Evolutionary conservation across 2,329 filamentous ascomycete genomes (phyloP), one percentile per base, ranked within the genome.

Genomic region (Alternaria metachromatica): DNA sequence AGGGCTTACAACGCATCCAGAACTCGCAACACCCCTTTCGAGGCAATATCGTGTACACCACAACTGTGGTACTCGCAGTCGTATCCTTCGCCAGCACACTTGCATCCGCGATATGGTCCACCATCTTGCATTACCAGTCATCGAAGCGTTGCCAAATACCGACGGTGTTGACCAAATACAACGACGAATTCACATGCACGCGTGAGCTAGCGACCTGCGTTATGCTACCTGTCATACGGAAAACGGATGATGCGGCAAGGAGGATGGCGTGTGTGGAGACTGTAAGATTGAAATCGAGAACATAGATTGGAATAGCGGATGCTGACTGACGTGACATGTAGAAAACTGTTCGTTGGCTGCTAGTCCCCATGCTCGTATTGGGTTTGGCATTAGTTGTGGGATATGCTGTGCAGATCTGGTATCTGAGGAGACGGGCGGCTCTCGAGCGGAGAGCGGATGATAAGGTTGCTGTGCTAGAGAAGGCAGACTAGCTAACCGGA

Each of bases 191-290:
- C 9, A 37, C 9, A 4, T 58, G 55, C 26, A 58, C 44, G 6
- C 55, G 55, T 25, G 55, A 58, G 20, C 3, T 58, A 12, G 55
- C 55, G 8, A 45, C 55, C 4, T 58, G 55, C n/a, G 6, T 12
- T 10, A 30, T 50, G 15, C 4, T 49, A 7, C 30, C 44, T 2
- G 45, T 49, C 12, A 28, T 58, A 4, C 20, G 44, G n/a, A n/a
- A 6, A 15, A 12, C 23, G 13, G 44, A 58, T 37, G 20, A 37
- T 2, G 9, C 5, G 2, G 15, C 12, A 20, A 49, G 44, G 15
- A 33, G n/a, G 12, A 11, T 28, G 11, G 45, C 28, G 10, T 58
- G 55, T 20, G 44, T 18, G 18, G 44, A 58, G 21, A 48, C 21
- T 9, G 55, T 58, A 50, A 26, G 54, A 18, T 3, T 30, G n/a